Conservation (phyloP, 176 grass and related monocot genomes). For the Oryza brachyantha region DNA sequence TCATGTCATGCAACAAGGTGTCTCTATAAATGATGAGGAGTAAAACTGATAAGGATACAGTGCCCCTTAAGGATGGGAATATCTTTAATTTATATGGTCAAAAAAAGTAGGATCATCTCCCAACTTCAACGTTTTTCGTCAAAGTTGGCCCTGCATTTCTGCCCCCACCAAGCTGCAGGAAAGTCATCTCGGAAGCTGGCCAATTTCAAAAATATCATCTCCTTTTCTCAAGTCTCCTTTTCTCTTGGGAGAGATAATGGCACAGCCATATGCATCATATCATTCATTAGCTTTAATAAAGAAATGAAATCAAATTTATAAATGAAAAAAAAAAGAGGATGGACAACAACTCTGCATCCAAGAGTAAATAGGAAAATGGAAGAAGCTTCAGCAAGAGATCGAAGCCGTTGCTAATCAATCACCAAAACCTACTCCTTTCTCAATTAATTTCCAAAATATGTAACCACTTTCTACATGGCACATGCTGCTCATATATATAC, state of each 20-base stretch:
- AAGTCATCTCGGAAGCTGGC: background rate
- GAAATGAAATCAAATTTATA: background rate
- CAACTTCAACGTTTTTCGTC: slow-evolving; percentile 14
- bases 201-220: background rate
- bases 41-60: background rate
- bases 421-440: slow-evolving; percentile 17
- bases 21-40: background rate
- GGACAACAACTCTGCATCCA: slow-evolving; percentile 16
- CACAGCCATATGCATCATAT: background rate
- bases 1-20: background rate
- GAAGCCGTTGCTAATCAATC: slow-evolving; percentile 5
- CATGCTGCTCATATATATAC: background rate
- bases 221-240: background rate
- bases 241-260: slow-evolving; percentile 18
- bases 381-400: slow-evolving; percentile 11
- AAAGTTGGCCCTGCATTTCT: slow-evolving; percentile 21
- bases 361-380: slow-evolving; percentile 5
- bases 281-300: slow-evolving; percentile 18
- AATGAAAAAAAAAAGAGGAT: slow-evolving; percentile 10
- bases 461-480: background rate
- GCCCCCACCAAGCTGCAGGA: background rate
- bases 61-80: background rate
- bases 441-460: slow-evolving; percentile 8
- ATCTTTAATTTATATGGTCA: slow-evolving; percentile 22
- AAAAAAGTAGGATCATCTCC: background rate